A percentile compares a stretch with the other conserved stretches of the same genome.
These are phyloP conservation scores for Saturnispora halmiae DNA, from an alignment of 805 yeast species.

Conservation along the genomic window DNA sequence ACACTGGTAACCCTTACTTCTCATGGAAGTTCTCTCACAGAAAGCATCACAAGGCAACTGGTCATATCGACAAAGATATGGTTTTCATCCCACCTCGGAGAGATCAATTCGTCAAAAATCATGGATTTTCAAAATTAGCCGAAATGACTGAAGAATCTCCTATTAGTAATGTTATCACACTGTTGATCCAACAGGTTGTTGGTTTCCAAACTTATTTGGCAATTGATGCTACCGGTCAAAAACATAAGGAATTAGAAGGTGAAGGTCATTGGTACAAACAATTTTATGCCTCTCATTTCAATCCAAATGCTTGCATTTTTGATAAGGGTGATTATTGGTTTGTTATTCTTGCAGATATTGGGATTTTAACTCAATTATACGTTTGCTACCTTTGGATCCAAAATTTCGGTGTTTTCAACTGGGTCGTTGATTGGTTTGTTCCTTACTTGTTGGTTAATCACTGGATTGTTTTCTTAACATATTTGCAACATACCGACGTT, in stretches of 20 bases:
- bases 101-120: conserved; percentile 32
- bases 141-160: conserved; percentile 52
- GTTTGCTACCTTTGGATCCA: conserved; percentile 45
- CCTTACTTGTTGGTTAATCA: conserved; percentile 56
- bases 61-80: conserved; percentile 51
- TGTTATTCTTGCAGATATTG: conserved; percentile 47
- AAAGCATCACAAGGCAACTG: conserved; percentile 57
- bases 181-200: conserved; percentile 47
- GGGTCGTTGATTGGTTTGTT: conserved; percentile 46
- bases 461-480: conserved; percentile 57
- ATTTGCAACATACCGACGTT: conserved; percentile 54
- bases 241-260: conserved; percentile 28
- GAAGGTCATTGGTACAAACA: conserved; percentile 24
- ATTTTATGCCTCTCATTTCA: conserved; percentile 41
- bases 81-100: conserved; percentile 50
- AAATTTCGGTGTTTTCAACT: conserved; percentile 39
- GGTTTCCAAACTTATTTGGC: conserved; percentile 44
- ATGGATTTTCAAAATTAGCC: conserved; percentile 28
- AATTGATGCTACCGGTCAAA: conserved; percentile 52
- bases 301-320: conserved; percentile 47
- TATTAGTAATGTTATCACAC: conserved; percentile 33
- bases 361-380: conserved; percentile 37
- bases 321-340: conserved; percentile 48
- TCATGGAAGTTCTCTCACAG: conserved; percentile 55
- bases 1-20: conserved; percentile 49